These are phyloP conservation scores for Aspergillus conjunctus DNA, from an alignment of 495 filamentous ascomycete species.

Conservation along the genomic window DNA sequence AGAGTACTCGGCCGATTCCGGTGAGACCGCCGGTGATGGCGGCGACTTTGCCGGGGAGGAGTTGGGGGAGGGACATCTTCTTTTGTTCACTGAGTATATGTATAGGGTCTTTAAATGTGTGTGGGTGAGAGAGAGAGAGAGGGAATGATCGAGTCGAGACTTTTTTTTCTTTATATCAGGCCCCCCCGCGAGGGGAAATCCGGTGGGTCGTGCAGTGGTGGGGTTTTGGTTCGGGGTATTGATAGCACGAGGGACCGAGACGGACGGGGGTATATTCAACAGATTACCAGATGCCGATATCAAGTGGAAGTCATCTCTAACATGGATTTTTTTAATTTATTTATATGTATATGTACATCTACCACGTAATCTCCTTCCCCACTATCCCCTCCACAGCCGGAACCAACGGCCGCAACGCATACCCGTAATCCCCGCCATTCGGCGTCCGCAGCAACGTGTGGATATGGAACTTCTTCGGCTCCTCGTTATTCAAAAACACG, in stretches of 20 bases:
- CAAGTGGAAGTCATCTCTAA: too few relatives aligned
- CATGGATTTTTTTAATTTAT: not conserved
- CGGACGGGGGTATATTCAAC: not conserved
- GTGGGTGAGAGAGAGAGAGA: not conserved
- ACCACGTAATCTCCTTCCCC: constrained; percentile 48
- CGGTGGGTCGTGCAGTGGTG: not conserved
- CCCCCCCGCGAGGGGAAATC: not conserved
- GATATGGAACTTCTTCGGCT: constrained; percentile 75
- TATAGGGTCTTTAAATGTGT: not conserved
- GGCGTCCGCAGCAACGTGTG: constrained; percentile 71
- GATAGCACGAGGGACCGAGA: constrained; percentile 2
- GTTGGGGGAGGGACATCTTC: constrained; percentile 35
- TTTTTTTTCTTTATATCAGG: not conserved
- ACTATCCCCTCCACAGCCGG: constrained; percentile 41
- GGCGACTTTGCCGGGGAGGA: constrained; percentile 66
- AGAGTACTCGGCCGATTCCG: constrained; percentile 65
- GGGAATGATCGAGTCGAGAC: not conserved
- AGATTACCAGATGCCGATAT: too few relatives aligned
- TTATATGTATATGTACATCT: constrained; percentile 8
- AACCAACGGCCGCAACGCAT: constrained; percentile 49
- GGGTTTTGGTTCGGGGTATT: not conserved
- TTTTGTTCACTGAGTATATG: too few relatives aligned
- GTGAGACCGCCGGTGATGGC: constrained; percentile 77
- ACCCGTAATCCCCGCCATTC: constrained; percentile 75
- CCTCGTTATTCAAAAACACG: constrained; percentile 71